Evolutionary conservation across 1,284 basidiomycete genomes (phyloP).

Genomic region (Golubevia sp.): DNA sequence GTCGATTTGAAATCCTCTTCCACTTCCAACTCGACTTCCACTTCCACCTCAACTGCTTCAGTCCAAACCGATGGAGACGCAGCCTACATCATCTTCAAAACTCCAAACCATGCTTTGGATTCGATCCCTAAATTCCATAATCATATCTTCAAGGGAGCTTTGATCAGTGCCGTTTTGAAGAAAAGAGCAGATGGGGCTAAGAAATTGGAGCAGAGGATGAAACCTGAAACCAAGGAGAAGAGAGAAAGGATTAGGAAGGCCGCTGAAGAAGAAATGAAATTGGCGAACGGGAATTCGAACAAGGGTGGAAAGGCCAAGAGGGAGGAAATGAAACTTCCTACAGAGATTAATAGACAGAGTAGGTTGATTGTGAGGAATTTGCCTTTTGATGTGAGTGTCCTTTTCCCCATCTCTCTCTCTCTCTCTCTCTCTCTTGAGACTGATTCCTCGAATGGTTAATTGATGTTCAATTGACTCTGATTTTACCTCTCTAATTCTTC

Average conservation of each 20-base stretch:
- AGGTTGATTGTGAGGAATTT: constrained; percentile 53
- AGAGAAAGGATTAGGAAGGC: constrained; percentile 32
- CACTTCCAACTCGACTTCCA: neutral
- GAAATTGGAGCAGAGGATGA: constrained; percentile 48
- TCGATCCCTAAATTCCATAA: constrained; percentile 56
- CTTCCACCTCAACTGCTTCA: too few species aligned
- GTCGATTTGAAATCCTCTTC: neutral
- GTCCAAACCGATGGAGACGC: constrained; percentile 30
- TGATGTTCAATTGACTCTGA: too few species aligned
- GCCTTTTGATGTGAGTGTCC: constrained; percentile 50
- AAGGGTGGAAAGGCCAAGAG: neutral
- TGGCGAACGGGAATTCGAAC: neutral
- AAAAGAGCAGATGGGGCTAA: constrained; percentile 47
- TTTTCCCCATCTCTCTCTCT: too few species aligned
- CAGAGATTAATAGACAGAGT: too few species aligned
- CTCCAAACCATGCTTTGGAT: constrained; percentile 54
- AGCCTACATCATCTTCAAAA: constrained; percentile 54
- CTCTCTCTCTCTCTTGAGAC: too few species aligned
- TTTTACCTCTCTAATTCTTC: too few species aligned
- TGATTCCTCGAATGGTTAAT: too few species aligned
- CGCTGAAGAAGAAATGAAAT: neutral
- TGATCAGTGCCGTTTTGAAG: constrained; percentile 53
- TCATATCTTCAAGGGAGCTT: constrained; percentile 55
- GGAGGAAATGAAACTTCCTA: too few species aligned
- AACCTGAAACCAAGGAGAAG: constrained; percentile 48